Conservation (phyloP, 2,329 filamentous ascomycete genomes). For the Apiospora pterosperma region DNA sequence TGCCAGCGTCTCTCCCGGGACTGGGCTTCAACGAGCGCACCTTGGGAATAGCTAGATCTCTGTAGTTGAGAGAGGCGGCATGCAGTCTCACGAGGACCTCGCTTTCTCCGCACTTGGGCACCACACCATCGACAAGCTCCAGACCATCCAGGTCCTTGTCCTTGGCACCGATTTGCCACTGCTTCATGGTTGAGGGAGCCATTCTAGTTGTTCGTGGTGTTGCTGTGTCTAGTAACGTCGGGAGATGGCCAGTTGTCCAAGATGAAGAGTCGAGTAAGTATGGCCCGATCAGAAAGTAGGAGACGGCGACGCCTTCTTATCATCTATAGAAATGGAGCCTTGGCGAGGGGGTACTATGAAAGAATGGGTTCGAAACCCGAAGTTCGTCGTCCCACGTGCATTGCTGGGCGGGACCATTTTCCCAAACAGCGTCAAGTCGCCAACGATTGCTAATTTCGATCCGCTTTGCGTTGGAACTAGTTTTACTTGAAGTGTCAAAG, state of each 20-base stretch:
- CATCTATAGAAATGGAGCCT: background rate
- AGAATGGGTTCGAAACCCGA: background rate
- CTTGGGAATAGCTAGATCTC: slow-evolving; percentile 48
- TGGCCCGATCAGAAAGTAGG: background rate
- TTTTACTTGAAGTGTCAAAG: background rate
- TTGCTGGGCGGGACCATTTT: background rate
- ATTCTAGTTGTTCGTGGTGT: slow-evolving; percentile 10
- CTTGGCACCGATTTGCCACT: slow-evolving; percentile 52
- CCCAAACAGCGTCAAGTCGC: background rate
- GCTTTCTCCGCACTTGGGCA: slow-evolving; percentile 63
- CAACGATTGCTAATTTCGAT: background rate
- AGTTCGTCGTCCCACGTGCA: background rate
- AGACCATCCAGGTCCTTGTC: slow-evolving; percentile 59
- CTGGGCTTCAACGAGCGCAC: slow-evolving; percentile 11
- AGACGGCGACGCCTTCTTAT: background rate
- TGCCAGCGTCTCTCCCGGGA: too few species aligned
- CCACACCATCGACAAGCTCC: slow-evolving; percentile 45
- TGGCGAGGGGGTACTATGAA: background rate
- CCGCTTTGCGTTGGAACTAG: background rate
- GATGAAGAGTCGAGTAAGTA: background rate
- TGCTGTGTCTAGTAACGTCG: background rate
- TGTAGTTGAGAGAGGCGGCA: slow-evolving; percentile 52
- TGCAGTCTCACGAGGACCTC: slow-evolving; percentile 68
- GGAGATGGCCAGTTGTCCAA: background rate
- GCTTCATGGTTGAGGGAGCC: slow-evolving; percentile 41